A percentile compares a stretch with the other conserved stretches of the same genome.
phyloP scores from a whole-genome alignment of 768 basidiomycete genomes.

The Leccinum obscurum region DNA sequence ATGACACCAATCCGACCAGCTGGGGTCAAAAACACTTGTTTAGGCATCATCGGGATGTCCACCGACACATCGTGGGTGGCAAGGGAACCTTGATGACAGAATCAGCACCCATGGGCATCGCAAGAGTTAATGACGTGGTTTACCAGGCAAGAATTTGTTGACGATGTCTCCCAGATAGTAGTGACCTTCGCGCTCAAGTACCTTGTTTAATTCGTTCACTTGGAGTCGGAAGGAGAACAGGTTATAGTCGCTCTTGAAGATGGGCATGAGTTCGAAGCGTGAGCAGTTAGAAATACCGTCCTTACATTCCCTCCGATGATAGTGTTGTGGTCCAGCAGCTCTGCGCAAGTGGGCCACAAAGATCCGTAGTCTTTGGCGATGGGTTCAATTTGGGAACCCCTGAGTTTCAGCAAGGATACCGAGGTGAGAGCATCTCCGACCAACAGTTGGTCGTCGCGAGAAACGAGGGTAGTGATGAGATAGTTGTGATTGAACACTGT shows the following conservation, averaged over 20 bases:
- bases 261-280: slow-evolving; percentile 9
- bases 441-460: slow-evolving; percentile 54
- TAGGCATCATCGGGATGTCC: slow-evolving; percentile 46
- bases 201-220: slow-evolving; percentile 39
- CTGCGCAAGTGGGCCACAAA: slow-evolving; percentile 70
- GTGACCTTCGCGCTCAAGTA: slow-evolving; percentile 63
- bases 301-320: slow-evolving; percentile 79
- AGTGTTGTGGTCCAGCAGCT: slow-evolving; percentile 50
- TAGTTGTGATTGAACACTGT: slow-evolving; percentile 83
- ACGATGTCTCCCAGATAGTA: slow-evolving; percentile 79
- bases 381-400: slow-evolving; percentile 44
- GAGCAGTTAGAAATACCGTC: slow-evolving; percentile 10
- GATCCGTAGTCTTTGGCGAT: slow-evolving; percentile 76
- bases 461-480: slow-evolving; percentile 64
- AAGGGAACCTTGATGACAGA: slow-evolving; percentile 50
- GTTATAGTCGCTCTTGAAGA: slow-evolving; percentile 62
- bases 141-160: slow-evolving; percentile 72
- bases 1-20: slow-evolving; percentile 79
- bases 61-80: slow-evolving; percentile 44
- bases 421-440: slow-evolving; percentile 84
- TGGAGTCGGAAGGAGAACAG: slow-evolving; percentile 61
- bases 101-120: neutral
- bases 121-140: slow-evolving; percentile 1
- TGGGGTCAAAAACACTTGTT: slow-evolving; percentile 73
- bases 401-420: slow-evolving; percentile 63